Base-by-base conservation (phyloP, 2,329 filamentous ascomycete species). In the Nemania serpens region DNA sequence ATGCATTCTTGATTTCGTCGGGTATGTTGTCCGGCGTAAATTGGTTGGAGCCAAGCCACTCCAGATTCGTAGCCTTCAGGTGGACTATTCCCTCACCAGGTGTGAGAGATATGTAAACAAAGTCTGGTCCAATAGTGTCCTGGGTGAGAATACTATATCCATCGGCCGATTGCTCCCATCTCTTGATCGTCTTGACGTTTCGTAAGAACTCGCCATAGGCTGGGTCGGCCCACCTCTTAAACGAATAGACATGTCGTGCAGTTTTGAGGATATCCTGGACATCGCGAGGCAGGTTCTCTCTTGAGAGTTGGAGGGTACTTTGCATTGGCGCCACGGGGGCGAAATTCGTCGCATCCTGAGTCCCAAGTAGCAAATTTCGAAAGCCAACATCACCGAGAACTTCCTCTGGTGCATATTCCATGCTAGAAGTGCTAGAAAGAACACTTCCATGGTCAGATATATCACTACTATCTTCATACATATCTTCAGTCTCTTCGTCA, bases 111-210 rank as follows among this genome's bases (percentile, higher is more conserved):
- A 82, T 74, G 61, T 76, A 81, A 17, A 74, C 69, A 50, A 76
- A 74, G 2, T 75, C 70, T 0, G 78, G 76, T 12, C 69, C 73
- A 11, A 77, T 68, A 7, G 68, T 72, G n/a, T 68, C 72, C 11
- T 69, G 66, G 20, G 69, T 65, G 52, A 80, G 69, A 12, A 76
- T 51, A 12, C 71, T 71, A 17, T 63, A 69, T 1, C 76, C 78
- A 33, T 71, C 62, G 7, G 64, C 60, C 3, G 78, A 78, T 52
- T 78, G 70, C 65, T 86, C 84, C 76, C 82, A 80, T 17, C 73
- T 73, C 34, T 76, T 72, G 51, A 80, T 81, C 9, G 75, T 75
- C 33, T 77, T 74, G 17, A 73, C 60, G 22, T 70, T 58, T 41
- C 65, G 65, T 29, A 71, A 25, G 25, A 73, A 72, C 20, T 68